Percentiles rank a stretch among this genome's conserved stretches.
phyloP scores from a whole-genome alignment of 192 early-diverging fungal genomes.

The Coemansia javaensis region DNA sequence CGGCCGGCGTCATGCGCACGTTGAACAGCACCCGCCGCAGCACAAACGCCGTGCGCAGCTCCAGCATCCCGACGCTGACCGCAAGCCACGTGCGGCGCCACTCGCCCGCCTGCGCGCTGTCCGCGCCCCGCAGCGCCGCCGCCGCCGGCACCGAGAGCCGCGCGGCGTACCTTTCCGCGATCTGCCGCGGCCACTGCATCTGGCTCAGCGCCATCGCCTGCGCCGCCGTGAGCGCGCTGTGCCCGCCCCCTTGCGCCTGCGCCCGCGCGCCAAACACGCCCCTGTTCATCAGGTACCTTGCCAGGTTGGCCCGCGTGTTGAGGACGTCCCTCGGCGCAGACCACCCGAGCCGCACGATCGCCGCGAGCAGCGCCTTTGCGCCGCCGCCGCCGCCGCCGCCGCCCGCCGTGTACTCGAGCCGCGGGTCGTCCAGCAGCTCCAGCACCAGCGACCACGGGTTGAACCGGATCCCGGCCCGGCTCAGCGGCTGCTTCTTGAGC shows the following conservation, averaged over 20 bases:
- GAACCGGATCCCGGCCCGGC: conserved; percentile 6
- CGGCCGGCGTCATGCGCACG: conserved; percentile 1
- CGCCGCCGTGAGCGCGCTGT: conserved; percentile 10
- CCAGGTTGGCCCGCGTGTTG: conserved; percentile 17
- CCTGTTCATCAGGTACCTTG: conserved; percentile 5
- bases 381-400: background rate
- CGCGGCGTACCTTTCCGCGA: conserved; percentile 18
- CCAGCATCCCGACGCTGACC: conserved; percentile 14
- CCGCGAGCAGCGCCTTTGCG: conserved; percentile 4
- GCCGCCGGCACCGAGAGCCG: conserved; percentile 3
- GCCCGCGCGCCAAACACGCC: conserved; percentile 2
- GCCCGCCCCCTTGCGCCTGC: background rate
- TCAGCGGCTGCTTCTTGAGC: conserved; percentile 6
- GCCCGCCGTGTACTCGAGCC: background rate
- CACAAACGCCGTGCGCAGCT: conserved; percentile 12
- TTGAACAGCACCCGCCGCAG: conserved; percentile 18
- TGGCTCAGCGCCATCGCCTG: conserved; percentile 22
- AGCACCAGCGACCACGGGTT: conserved; percentile 45
- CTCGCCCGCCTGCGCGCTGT: background rate
- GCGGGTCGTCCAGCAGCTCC: conserved; percentile 33
- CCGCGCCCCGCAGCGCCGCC: background rate
- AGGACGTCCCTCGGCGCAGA: conserved; percentile 20
- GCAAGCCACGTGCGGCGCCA: conserved; percentile 26
- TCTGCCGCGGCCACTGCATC: conserved; percentile 31
- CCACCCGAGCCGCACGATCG: conserved; percentile 19